Evolutionary conservation across 2,329 filamentous ascomycete genomes (phyloP).

Genomic region (Colletotrichum agaves): DNA sequence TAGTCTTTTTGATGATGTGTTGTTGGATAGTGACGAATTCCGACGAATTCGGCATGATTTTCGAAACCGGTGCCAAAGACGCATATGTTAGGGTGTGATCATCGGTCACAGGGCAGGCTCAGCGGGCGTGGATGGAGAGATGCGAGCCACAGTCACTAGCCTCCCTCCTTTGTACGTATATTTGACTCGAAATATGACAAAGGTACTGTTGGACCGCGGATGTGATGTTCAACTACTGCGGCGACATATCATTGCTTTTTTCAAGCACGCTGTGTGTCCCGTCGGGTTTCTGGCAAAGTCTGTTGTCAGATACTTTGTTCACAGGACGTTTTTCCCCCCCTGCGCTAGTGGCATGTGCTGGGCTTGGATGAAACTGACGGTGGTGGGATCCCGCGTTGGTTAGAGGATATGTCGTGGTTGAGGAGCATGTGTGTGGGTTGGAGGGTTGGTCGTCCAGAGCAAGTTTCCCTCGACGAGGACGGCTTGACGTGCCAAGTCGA

Average conservation of each 20-base stretch:
- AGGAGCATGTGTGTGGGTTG: neutral
- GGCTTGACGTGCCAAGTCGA: neutral
- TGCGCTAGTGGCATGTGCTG: neutral
- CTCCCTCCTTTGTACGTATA: no score
- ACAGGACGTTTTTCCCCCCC: neutral
- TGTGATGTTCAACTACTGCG: neutral
- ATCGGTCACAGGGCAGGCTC: neutral
- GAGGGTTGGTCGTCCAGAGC: no score
- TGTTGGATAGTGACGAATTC: neutral
- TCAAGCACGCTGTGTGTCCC: neutral
- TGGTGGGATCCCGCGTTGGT: neutral
- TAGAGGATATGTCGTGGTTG: no score
- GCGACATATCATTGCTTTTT: constrained; percentile 10
- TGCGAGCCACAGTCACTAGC: neutral
- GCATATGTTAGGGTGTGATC: no score
- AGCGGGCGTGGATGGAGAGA: neutral
- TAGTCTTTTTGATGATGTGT: neutral
- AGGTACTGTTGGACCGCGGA: neutral
- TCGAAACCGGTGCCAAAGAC: no score
- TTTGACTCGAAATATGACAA: neutral
- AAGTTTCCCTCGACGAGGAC: neutral
- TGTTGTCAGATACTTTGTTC: constrained; percentile 4
- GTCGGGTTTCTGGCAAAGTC: neutral
- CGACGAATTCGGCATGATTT: no score
- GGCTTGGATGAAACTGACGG: neutral